phyloP scores from a whole-genome alignment of 441 rosid species.

The Gossypium trilobum region DNA sequence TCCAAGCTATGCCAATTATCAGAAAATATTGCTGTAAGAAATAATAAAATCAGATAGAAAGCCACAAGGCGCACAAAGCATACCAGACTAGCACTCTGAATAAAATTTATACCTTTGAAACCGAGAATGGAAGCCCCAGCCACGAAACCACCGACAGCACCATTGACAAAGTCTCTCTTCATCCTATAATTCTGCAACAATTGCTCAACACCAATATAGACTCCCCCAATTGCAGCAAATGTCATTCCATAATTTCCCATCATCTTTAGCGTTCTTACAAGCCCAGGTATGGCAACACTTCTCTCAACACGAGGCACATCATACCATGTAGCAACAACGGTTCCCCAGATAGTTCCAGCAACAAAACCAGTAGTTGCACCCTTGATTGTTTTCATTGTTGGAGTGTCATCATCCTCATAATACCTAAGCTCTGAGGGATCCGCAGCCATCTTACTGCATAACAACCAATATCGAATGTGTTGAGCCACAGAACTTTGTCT shows the following conservation, averaged over 20 bases:
- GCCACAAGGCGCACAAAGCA: background rate
- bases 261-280: slow-evolving; percentile 76
- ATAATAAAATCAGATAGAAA: background rate
- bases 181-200: slow-evolving; percentile 49
- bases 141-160: slow-evolving; percentile 80
- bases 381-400: slow-evolving; percentile 64
- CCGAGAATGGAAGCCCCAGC: slow-evolving; percentile 86
- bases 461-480: slow-evolving; percentile 3
- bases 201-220: slow-evolving; percentile 90
- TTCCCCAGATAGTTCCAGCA: slow-evolving; percentile 72
- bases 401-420: slow-evolving; percentile 68
- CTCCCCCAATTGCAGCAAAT: slow-evolving; percentile 88
- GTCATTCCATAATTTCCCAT: slow-evolving; percentile 84
- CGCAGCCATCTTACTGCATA: slow-evolving; percentile 31
- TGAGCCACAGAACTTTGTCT: background rate
- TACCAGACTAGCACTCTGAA: background rate
- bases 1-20: background rate
- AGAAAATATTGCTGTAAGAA: background rate
- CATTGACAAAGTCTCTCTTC: slow-evolving; percentile 82
- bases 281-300: slow-evolving; percentile 76
- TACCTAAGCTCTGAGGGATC: slow-evolving; percentile 73
- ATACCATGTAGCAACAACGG: slow-evolving; percentile 72
- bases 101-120: slow-evolving; percentile 40
- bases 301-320: slow-evolving; percentile 95
- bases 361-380: slow-evolving; percentile 70